Evolutionary conservation across 2,329 filamentous ascomycete genomes (phyloP).

Genomic region (Colletotrichum tropicicola): DNA sequence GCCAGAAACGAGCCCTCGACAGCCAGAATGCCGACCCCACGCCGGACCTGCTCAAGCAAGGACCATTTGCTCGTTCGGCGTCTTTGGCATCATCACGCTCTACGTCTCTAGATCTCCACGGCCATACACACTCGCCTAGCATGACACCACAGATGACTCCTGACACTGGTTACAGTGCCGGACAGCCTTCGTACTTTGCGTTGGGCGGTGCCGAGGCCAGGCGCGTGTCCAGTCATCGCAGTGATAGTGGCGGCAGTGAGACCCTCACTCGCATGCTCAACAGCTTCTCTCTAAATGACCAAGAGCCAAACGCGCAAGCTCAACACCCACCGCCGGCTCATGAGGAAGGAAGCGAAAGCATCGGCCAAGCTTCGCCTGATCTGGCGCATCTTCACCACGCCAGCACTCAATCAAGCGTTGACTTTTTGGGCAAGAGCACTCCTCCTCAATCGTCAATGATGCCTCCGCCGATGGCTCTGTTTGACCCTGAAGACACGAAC

Average conservation of each 20-base stretch:
- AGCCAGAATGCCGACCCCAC: conserved; percentile 80
- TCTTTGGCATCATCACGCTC: conserved; percentile 93
- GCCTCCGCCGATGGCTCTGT: conserved; percentile 91
- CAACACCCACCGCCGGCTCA: conserved; percentile 66
- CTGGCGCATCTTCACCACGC: conserved; percentile 70
- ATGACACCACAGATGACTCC: conserved; percentile 90
- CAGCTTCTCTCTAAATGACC: conserved; percentile 78
- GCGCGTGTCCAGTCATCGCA: conserved; percentile 77
- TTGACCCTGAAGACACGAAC: conserved; percentile 93
- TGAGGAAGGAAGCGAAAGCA: conserved; percentile 79
- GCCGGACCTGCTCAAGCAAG: conserved; percentile 91
- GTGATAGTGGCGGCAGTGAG: conserved; percentile 93
- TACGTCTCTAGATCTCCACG: conserved; percentile 89
- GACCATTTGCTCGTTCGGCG: conserved; percentile 85
- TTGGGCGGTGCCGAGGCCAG: conserved; percentile 71
- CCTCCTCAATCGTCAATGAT: conserved; percentile 77
- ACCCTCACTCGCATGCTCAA: conserved; percentile 84
- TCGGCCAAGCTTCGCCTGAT: conserved; percentile 81
- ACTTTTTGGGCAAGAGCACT: conserved; percentile 65
- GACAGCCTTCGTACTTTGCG: conserved; percentile 93
- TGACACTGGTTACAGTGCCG: conserved; percentile 67
- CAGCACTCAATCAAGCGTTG: conserved; percentile 50
- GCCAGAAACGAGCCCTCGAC: conserved; percentile 92
- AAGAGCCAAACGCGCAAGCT: conserved; percentile 49
- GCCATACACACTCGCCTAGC: conserved; percentile 76